A percentile compares a stretch with the other conserved stretches of the same genome.
Evolutionary conservation across 768 basidiomycete species (phyloP).

Genomic region (Mycena capillaripes): DNA sequence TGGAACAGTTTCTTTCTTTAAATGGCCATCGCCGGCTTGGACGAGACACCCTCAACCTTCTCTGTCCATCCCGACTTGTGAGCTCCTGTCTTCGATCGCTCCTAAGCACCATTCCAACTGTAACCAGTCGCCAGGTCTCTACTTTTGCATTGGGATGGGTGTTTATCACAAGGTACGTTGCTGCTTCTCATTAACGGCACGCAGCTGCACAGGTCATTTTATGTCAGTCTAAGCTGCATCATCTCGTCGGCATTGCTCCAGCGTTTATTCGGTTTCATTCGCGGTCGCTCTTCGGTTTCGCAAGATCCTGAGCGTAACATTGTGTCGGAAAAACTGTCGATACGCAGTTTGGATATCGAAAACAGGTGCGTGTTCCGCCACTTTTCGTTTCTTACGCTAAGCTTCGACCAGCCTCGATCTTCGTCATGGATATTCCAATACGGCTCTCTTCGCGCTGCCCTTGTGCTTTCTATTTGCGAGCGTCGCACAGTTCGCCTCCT

Average conservation of each 20-base stretch:
- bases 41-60: conserved; percentile 35
- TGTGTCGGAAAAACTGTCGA: conserved; percentile 29
- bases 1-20: conserved; percentile 28
- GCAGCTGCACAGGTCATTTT: conserved; percentile 15
- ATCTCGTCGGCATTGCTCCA: conserved; percentile 36
- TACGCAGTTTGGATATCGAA: conserved; percentile 26
- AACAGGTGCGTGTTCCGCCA: conserved; percentile 22
- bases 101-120: background rate
- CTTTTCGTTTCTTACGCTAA: background rate
- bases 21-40: conserved; percentile 38
- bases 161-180: conserved; percentile 50
- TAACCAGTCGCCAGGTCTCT: conserved; percentile 52
- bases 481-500: conserved; percentile 47
- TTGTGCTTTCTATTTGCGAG: conserved; percentile 48
- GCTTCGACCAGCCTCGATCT: conserved; percentile 18
- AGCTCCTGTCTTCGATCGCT: conserved; percentile 25
- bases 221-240: conserved; percentile 36
- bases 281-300: conserved; percentile 14
- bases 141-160: conserved; percentile 59
- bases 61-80: conserved; percentile 51
- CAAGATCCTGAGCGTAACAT: conserved; percentile 26
- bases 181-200: background rate
- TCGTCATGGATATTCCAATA: conserved; percentile 35
- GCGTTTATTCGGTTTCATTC: conserved; percentile 31
- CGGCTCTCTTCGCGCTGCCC: conserved; percentile 41